Percentiles rank a stretch among this genome's conserved stretches.
Evolutionary conservation across 208 protist species (phyloP).

Genomic region (Strigomonas culicis): DNA sequence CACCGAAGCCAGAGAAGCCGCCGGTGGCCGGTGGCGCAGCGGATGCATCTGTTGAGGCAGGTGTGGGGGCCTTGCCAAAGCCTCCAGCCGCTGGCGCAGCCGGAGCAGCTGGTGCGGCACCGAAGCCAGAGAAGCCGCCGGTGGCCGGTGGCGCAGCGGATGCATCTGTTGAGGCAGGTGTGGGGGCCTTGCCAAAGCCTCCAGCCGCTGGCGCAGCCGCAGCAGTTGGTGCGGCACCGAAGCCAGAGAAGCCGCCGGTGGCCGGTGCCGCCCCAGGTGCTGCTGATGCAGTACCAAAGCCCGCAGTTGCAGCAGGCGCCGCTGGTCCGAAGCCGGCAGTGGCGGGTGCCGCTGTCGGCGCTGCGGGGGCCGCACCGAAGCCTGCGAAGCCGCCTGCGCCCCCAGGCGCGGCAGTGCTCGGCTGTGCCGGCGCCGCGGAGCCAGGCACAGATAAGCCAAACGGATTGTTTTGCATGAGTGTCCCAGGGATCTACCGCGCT

Average conservation of each 20-base stretch:
- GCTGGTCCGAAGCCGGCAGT: neutral
- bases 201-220: neutral
- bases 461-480: too few species aligned
- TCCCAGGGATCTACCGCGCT: neutral
- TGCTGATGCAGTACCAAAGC: neutral
- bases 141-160: neutral
- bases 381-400: neutral
- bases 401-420: neutral
- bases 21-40: neutral
- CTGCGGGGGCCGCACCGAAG: neutral
- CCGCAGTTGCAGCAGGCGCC: neutral
- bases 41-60: neutral
- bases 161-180: neutral
- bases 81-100: neutral
- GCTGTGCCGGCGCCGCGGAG: too few species aligned
- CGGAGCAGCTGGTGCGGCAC: neutral
- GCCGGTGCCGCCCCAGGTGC: neutral
- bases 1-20: neutral
- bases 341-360: neutral
- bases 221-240: neutral
- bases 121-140: neutral
- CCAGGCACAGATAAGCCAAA: neutral
- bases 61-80: neutral
- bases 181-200: neutral
- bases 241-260: neutral